Percentiles rank a stretch among this genome's conserved stretches.
Evolutionary conservation across 495 filamentous ascomycete species (phyloP).

Genomic region (Neurospora pannonica): DNA sequence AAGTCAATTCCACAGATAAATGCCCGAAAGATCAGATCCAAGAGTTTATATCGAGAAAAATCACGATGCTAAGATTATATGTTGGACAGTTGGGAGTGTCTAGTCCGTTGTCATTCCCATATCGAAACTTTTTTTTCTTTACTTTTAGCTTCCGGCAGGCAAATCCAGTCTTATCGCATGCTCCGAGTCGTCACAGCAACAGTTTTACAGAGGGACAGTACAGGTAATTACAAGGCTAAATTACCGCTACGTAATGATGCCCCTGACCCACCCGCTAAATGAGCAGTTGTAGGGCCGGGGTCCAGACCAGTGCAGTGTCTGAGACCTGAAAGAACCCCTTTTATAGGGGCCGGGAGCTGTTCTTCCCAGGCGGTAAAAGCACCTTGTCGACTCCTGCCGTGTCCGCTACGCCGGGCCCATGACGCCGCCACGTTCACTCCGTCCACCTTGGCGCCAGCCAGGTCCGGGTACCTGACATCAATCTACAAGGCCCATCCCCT

Average conservation of each 20-base stretch:
- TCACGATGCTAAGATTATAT: background rate
- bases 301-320: background rate
- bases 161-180: background rate
- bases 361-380: background rate
- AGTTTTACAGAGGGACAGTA: background rate
- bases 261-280: background rate
- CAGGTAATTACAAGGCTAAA: background rate
- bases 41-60: background rate
- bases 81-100: background rate
- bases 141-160: background rate
- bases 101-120: background rate
- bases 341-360: background rate
- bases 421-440: background rate
- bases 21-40: background rate
- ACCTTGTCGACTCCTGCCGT: background rate
- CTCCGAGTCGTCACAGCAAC: background rate
- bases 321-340: background rate
- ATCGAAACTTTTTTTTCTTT: background rate
- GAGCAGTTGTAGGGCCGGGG: background rate
- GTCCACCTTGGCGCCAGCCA: background rate
- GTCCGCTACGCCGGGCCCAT: background rate
- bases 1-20: background rate
- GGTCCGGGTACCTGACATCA: background rate
- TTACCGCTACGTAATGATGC: background rate
- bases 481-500: background rate